Conservation (phyloP, 2,329 filamentous ascomycete species). For the Alternaria gaisen region DNA sequence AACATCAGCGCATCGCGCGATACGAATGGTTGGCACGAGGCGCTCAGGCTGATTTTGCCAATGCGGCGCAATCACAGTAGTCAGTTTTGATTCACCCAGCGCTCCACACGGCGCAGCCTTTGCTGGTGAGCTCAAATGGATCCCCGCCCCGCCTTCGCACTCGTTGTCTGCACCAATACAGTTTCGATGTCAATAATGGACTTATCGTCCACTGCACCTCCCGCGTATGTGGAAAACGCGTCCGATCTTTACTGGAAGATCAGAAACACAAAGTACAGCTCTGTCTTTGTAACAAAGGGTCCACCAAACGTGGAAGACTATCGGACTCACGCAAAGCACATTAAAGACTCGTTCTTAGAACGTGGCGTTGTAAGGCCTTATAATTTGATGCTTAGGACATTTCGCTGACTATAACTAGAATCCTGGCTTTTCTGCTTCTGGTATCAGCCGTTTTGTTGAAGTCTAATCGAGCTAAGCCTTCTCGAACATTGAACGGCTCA, state of each 20-base stretch:
- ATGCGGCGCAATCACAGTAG: not conserved
- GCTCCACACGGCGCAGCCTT: not conserved
- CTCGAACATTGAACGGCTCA: not conserved
- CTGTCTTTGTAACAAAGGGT: not conserved
- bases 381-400: not conserved
- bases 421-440: not conserved
- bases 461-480: conserved; percentile 1
- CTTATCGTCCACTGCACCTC: not conserved
- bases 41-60: not conserved
- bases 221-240: not conserved
- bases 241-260: not conserved
- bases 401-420: not conserved
- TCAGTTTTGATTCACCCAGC: not conserved
- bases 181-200: not conserved
- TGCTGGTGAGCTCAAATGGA: not conserved
- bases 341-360: not conserved
- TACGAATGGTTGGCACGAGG: not conserved
- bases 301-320: not conserved
- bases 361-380: not conserved
- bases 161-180: not conserved
- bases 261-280: conserved; percentile 1
- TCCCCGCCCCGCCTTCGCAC: not conserved
- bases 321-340: not conserved
- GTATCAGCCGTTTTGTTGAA: not conserved
- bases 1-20: not conserved